Evolutionary conservation across 345 rosid species (phyloP), one percentile per base, ranked within the genome.

Genomic region (Gossypium herbaceum): DNA sequence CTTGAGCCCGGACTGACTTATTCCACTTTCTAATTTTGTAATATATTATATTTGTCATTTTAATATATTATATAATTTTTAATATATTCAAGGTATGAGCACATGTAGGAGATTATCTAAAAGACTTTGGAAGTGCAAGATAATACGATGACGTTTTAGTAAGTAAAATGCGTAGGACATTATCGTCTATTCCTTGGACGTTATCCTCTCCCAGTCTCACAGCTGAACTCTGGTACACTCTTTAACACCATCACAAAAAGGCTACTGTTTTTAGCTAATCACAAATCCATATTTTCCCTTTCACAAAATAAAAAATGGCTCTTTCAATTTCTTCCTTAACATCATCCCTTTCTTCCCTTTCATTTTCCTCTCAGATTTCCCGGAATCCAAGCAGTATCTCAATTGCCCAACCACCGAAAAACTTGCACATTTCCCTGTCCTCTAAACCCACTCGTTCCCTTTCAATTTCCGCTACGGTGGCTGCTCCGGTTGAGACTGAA

Each of bases 361-460:
- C 97, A 7, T 88, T 92, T 79, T 91, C 93, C 39, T 90, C 95
- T 57, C 91, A 87, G 24, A 51, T 91, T 79, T 92, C 94, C 61
- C 86, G 64, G 52, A 84, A 78, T 75, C 86, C 89, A 43, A 78
- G 9, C 83, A 16, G 68, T 69, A 25, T 87, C 9, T 77, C 89
- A 2, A 74, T 88, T 64, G 13, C 86, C 61, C 72, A 67, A n/a
- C 73, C 79, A 22, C 69, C 80, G 25, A 86, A 75, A 20, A 75
- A 81, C 45, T 55, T 27, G 11, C 77, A 87, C 39, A 19, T 83
- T 29, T 58, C 82, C 2, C 86, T 83, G 60, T 65, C 78, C 67
- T 48, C 76, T 39, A 81, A 79, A 45, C 71, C 77, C 77, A 69
- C 79, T 75, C 80, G 79, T 17, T 51, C 83, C 58, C 84, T 93